Base-by-base conservation (phyloP, 2,329 filamentous ascomycete genomes). In the Akanthomyces dipterigenus region DNA sequence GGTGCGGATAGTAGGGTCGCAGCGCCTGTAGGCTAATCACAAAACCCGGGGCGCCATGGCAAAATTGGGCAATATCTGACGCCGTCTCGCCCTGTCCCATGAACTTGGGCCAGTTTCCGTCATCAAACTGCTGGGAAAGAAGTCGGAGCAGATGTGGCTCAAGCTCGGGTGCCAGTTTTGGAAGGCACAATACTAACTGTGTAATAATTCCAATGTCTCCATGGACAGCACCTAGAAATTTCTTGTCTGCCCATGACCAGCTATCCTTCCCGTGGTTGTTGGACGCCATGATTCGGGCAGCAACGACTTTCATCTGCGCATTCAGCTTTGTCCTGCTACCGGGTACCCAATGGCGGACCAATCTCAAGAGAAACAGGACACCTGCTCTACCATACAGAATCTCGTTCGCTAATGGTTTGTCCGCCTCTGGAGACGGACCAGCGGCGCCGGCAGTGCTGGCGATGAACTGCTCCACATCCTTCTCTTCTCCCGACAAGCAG, bases 141-240 rank as follows among this genome's bases (percentile, higher is more conserved):
- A 90, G 69, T 11, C 77, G 76, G 1, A 77, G 76, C 5, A 90
- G 69, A 22, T 82, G 77, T 3, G 73, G 73, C 64, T 82, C 78
- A 3, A 90, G 72, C 51, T 78, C 77, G 1, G 77, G 70, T 1
- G 86, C 84, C 64, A 82, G 78, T 5, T 75, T 72, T 0, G 84
- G 81, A 60, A 81, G 79, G 2, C 85, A 84, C 24, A 82, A 75
- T 1, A 89, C 79, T 16, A 90, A 75, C 70, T 91, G 88, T n/a
- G 83, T 86, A 61, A 91, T 79, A 70, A 89, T 89, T 5, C 88
- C 86, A 28, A 90, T 82, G 14, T 83, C 80, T 8, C 88, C 88
- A 68, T 91, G 87, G 0, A 82, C 83, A 5, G 87, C 84, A 1
- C 88, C 88, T 40, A 88, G 76, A 67, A 88, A 89, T 20, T 75